Percentiles rank a stretch among this genome's conserved stretches.
These are phyloP conservation scores for Psilocybe azurescens DNA, from an alignment of 768 basidiomycete species.

Conservation along the genomic window DNA sequence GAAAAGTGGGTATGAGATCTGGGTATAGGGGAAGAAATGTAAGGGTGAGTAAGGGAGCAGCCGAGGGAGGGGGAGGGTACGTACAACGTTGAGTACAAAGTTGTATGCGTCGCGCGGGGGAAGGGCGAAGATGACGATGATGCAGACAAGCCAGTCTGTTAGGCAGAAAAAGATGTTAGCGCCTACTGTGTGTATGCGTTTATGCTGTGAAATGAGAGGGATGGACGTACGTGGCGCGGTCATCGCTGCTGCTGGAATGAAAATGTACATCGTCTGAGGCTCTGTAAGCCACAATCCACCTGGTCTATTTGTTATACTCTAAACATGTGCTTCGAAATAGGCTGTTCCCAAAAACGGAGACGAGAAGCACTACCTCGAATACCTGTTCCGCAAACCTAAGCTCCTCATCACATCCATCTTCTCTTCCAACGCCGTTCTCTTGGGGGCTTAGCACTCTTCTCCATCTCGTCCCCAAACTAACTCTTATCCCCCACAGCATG, in stretches of 20 bases:
- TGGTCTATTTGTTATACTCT: background rate
- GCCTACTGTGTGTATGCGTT: background rate
- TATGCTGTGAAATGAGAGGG: background rate
- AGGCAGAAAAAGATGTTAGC: background rate
- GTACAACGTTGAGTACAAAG: conserved; percentile 61
- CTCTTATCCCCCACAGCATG: conserved; percentile 28
- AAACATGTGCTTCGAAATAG: conserved; percentile 25
- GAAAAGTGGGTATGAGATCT: conserved; percentile 50
- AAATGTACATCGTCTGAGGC: conserved; percentile 47
- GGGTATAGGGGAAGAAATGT: background rate
- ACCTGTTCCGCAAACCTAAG: conserved; percentile 58
- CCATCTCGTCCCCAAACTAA: background rate
- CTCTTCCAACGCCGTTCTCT: conserved; percentile 55
- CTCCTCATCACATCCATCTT: conserved; percentile 62
- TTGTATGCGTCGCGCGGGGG: conserved; percentile 73
- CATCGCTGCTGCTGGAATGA: conserved; percentile 44
- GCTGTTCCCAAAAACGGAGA: conserved; percentile 68
- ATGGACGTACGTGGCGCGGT: conserved; percentile 40
- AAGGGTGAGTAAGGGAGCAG: background rate
- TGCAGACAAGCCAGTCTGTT: conserved; percentile 41
- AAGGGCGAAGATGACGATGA: conserved; percentile 40
- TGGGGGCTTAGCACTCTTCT: conserved; percentile 35
- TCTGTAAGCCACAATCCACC: conserved; percentile 30
- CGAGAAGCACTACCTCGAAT: conserved; percentile 77
- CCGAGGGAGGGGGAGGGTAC: conserved; percentile 18